Percentiles rank a stretch among this genome's conserved stretches.
Evolutionary conservation across 2,329 filamentous ascomycete species (phyloP).

Genomic region (Coleophoma crateriformis): DNA sequence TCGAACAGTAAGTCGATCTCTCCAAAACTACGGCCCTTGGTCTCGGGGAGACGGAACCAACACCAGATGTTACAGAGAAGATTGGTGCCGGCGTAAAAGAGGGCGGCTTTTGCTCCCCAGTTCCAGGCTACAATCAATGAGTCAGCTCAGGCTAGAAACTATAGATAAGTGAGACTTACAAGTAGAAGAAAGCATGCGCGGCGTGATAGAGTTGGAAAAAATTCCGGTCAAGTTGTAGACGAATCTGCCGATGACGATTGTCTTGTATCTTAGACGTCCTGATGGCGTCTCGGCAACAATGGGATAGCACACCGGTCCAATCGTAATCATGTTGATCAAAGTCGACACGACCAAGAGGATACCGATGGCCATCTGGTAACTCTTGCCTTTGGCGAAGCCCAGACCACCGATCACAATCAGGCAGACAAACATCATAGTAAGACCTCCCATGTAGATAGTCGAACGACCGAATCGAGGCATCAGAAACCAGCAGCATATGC

Average conservation of each 20-base stretch:
- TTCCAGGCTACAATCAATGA: conserved; percentile 18
- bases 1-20: conserved; percentile 42
- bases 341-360: conserved; percentile 26
- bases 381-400: conserved; percentile 75
- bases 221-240: conserved; percentile 22
- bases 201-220: conserved; percentile 21
- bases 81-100: conserved; percentile 25
- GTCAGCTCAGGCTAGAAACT: too few species aligned
- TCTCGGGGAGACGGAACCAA: conserved; percentile 35
- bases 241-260: conserved; percentile 19
- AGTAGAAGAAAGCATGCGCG: conserved; percentile 17
- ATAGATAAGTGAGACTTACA: conserved; percentile 11
- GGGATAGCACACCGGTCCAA: conserved; percentile 25
- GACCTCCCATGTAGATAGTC: conserved; percentile 34
- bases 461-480: conserved; percentile 33
- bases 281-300: conserved; percentile 22
- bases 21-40: conserved; percentile 36
- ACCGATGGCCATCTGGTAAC: conserved; percentile 28
- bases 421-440: conserved; percentile 32
- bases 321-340: conserved; percentile 28
- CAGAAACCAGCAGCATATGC: conserved; percentile 33
- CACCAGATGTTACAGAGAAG: conserved; percentile 26
- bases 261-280: conserved; percentile 18
- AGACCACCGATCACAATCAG: conserved; percentile 69
- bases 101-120: conserved; percentile 24